A percentile compares a stretch with the other conserved stretches of the same genome.
These are phyloP conservation scores for Pseudozyma sp. DNA, from an alignment of 1,284 basidiomycete species.

Conservation along the genomic window DNA sequence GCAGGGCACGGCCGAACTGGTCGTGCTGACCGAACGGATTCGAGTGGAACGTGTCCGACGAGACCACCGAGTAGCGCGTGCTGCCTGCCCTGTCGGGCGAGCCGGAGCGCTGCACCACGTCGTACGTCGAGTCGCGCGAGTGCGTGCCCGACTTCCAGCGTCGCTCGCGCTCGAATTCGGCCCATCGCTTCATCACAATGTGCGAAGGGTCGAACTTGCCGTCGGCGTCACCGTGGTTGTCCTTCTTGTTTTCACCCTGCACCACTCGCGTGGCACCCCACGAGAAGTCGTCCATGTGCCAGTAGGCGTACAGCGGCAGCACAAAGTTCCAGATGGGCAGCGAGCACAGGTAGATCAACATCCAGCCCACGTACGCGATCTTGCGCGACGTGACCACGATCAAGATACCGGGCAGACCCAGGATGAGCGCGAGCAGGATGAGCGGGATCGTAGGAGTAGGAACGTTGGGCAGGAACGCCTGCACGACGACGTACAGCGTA, in stretches of 20 bases:
- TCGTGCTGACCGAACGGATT: constrained; percentile 51
- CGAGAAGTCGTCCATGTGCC: constrained; percentile 70
- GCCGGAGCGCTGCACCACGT: constrained; percentile 67
- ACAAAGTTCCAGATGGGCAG: constrained; percentile 71
- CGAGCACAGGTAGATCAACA: constrained; percentile 70
- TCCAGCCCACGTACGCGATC: constrained; percentile 71
- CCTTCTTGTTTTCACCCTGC: constrained; percentile 66
- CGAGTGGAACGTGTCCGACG: constrained; percentile 59
- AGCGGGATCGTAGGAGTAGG: constrained; percentile 61
- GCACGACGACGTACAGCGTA: constrained; percentile 68
- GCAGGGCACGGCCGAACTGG: constrained; percentile 46
- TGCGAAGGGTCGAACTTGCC: constrained; percentile 95
- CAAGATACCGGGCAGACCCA: constrained; percentile 71
- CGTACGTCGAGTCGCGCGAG: constrained; percentile 82
- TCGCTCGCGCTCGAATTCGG: constrained; percentile 95
- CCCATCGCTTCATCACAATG: constrained; percentile 99
- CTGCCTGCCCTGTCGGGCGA: constrained; percentile 62
- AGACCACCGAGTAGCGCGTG: constrained; percentile 60
- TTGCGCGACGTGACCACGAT: constrained; percentile 70
- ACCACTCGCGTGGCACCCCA: constrained; percentile 70
- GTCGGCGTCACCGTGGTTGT: constrained; percentile 69
- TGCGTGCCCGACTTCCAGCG: constrained; percentile 88
- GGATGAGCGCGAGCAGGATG: constrained; percentile 69
- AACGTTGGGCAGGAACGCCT: constrained; percentile 60
- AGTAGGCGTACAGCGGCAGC: constrained; percentile 68